Conservation (phyloP, 2,329 filamentous ascomycete genomes). For the Trichoderma cornu-damae region DNA sequence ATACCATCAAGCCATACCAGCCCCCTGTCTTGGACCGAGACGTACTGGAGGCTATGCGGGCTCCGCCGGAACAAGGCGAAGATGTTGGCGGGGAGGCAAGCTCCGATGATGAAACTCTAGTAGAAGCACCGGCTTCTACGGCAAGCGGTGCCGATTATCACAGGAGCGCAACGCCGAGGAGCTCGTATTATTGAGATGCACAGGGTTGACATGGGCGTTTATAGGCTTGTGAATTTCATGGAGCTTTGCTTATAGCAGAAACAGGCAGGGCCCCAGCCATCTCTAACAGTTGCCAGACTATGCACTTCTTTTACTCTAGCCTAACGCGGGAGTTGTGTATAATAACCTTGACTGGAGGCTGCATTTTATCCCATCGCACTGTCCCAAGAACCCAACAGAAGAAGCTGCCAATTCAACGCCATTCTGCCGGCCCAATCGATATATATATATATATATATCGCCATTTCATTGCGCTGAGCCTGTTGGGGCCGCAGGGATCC, state of each 20-base stretch:
- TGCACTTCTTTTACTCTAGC: background rate
- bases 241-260: background rate
- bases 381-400: background rate
- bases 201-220: background rate
- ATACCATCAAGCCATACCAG: slow-evolving; percentile 63
- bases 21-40: slow-evolving; percentile 61
- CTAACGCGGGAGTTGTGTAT: background rate
- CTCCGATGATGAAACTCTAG: slow-evolving; percentile 36
- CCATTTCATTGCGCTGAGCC: too few relatives aligned
- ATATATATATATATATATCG: too few relatives aligned
- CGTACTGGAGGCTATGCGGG: slow-evolving; percentile 57
- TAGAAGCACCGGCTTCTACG: slow-evolving; percentile 37
- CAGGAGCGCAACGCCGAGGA: slow-evolving; percentile 29
- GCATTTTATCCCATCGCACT: background rate
- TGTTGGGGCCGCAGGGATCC: background rate
- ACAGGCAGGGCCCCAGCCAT: background rate
- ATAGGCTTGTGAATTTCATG: background rate
- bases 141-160: slow-evolving; percentile 40
- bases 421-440: background rate
- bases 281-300: background rate
- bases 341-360: too few relatives aligned
- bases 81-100: slow-evolving; percentile 32
- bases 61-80: slow-evolving; percentile 33
- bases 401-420: background rate
- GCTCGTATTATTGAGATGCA: slow-evolving; percentile 35